These are phyloP conservation scores for Paraurostyla sp. DNA, from an alignment of 73 alveolate species.

Conservation along the genomic window DNA sequence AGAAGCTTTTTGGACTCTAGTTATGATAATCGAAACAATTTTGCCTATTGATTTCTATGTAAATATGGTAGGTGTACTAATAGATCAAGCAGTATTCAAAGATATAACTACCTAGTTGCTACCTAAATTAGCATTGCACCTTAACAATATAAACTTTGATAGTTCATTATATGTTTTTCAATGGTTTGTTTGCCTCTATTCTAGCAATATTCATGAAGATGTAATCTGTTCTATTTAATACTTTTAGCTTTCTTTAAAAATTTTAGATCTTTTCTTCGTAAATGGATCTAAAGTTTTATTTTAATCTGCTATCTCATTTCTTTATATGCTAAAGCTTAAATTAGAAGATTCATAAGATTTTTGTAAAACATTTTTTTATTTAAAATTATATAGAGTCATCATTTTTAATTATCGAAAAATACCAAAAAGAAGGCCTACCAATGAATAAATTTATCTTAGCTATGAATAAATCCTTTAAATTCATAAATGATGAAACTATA, in stretches of 20 bases:
- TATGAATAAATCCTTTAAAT: neutral
- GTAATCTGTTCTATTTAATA: neutral
- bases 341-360: neutral
- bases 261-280: constrained; percentile 20
- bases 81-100: constrained; percentile 63
- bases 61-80: constrained; percentile 74
- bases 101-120: neutral
- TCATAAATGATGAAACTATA: neutral
- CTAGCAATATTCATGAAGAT: constrained; percentile 12
- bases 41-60: constrained; percentile 78
- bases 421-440: neutral
- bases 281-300: constrained; percentile 6
- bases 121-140: constrained; percentile 63
- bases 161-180: constrained; percentile 54
- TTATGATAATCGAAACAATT: constrained; percentile 64
- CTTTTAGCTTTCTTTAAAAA: neutral
- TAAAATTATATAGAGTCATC: neutral
- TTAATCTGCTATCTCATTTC: neutral
- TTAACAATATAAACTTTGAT: constrained; percentile 63
- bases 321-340: neutral
- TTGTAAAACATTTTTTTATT: neutral
- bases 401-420: neutral
- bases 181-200: constrained; percentile 77
- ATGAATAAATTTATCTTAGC: neutral
- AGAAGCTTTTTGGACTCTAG: constrained; percentile 75